Evolutionary conservation across 2,329 filamentous ascomycete species (phyloP).

Genomic region (Fusarium coffeatum): DNA sequence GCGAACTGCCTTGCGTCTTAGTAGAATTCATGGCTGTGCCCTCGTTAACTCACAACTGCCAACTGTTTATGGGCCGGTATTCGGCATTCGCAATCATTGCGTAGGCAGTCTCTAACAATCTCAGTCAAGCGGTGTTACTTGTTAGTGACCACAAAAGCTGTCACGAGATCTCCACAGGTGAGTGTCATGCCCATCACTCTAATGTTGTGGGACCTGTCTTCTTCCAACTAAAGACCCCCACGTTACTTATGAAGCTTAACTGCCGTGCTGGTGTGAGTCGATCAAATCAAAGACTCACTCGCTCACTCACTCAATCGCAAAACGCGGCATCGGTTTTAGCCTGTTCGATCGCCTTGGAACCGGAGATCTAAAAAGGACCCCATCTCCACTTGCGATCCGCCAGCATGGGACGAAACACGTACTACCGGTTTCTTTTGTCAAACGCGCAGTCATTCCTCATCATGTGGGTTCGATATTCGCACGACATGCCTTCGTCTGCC

Average conservation of each 20-base stretch:
- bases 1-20: background rate
- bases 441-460: conserved; percentile 29
- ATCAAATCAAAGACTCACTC: conserved; percentile 14
- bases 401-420: conserved; percentile 18
- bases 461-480: conserved; percentile 23
- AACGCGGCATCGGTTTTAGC: conserved; percentile 31
- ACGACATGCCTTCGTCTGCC: conserved; percentile 15
- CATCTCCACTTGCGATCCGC: conserved; percentile 22
- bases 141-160: conserved; percentile 14
- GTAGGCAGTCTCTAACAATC: background rate
- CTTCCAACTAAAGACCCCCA: conserved; percentile 32
- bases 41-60: background rate
- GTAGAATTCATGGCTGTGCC: background rate
- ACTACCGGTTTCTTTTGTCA: conserved; percentile 24
- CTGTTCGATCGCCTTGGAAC: conserved; percentile 23
- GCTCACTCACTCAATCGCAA: conserved; percentile 23
- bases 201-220: conserved; percentile 29
- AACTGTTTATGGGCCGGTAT: background rate
- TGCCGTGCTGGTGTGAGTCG: conserved; percentile 37
- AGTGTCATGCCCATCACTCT: conserved; percentile 21
- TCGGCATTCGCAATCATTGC: background rate
- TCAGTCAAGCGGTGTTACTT: background rate
- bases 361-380: conserved; percentile 22
- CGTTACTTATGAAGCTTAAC: conserved; percentile 32
- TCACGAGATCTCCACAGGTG: conserved; percentile 36